Evolutionary conservation across 2,329 filamentous ascomycete species (phyloP).

Genomic region (Fusarium sp.): DNA sequence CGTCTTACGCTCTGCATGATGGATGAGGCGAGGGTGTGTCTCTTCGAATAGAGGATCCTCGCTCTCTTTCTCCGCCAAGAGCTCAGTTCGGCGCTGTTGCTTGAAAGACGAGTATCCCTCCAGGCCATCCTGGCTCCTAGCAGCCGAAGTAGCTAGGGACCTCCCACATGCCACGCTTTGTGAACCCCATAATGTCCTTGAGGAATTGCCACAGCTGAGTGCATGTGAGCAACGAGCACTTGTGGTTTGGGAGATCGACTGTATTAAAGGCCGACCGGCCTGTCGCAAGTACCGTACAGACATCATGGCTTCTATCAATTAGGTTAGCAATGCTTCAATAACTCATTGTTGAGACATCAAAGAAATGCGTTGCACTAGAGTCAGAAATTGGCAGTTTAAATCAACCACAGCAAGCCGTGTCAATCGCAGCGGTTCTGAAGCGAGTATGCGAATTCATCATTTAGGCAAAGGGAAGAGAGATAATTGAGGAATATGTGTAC

Average conservation of each 20-base stretch:
- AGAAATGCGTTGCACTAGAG: conserved; percentile 19
- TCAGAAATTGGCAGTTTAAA: conserved; percentile 55
- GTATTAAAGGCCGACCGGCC: conserved; percentile 45
- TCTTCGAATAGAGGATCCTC: conserved; percentile 50
- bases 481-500: conserved; percentile 26
- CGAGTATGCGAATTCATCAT: conserved; percentile 57
- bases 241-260: conserved; percentile 15
- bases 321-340: conserved; percentile 30
- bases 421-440: conserved; percentile 64
- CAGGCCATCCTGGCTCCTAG: conserved; percentile 29
- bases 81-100: conserved; percentile 47
- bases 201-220: conserved; percentile 11
- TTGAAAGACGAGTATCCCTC: conserved; percentile 50
- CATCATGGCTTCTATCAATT: conserved; percentile 49
- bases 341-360: conserved; percentile 14
- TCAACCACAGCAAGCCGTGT: conserved; percentile 58
- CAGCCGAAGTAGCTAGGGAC: conserved; percentile 34
- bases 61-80: conserved; percentile 47
- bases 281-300: conserved; percentile 50
- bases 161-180: conserved; percentile 20
- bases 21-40: conserved; percentile 49
- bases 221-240: conserved; percentile 21
- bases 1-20: conserved; percentile 42
- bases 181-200: conserved; percentile 15
- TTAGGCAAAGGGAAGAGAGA: not conserved